Percentiles rank a stretch among this genome's conserved stretches.
phyloP scores from a whole-genome alignment of 768 basidiomycete genomes.

The Lactarius psammicola region DNA sequence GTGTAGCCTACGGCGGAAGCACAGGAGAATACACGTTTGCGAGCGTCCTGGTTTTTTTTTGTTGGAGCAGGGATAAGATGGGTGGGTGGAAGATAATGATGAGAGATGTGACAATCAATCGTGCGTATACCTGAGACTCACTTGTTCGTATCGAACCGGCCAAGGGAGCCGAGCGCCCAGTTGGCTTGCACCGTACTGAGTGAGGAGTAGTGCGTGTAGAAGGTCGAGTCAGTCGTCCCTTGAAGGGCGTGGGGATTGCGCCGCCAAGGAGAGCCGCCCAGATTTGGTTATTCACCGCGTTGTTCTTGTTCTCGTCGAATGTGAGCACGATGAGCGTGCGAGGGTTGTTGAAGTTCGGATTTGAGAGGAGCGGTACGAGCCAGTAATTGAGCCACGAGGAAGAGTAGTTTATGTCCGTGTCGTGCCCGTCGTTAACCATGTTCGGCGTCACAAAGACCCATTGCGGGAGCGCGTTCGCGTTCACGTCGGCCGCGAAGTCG shows the following conservation, averaged over 20 bases:
- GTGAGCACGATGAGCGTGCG: slow-evolving; percentile 58
- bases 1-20: slow-evolving; percentile 46
- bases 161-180: slow-evolving; percentile 59
- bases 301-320: slow-evolving; percentile 54
- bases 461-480: slow-evolving; percentile 49
- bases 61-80: background rate
- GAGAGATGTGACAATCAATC: too few species aligned
- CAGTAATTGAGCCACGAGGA: slow-evolving; percentile 48
- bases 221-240: slow-evolving; percentile 50
- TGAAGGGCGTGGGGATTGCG: slow-evolving; percentile 44
- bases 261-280: slow-evolving; percentile 45
- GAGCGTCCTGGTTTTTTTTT: slow-evolving; percentile 30
- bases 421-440: slow-evolving; percentile 55
- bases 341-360: slow-evolving; percentile 51
- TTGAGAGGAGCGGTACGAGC: slow-evolving; percentile 49
- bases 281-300: slow-evolving; percentile 46
- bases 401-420: slow-evolving; percentile 51
- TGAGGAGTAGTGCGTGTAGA: slow-evolving; percentile 60
- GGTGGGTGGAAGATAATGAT: background rate
- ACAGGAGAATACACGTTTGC: slow-evolving; percentile 54
- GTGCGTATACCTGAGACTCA: slow-evolving; percentile 30
- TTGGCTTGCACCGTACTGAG: slow-evolving; percentile 57
- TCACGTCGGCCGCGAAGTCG: slow-evolving; percentile 55
- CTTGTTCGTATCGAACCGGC: slow-evolving; percentile 55
- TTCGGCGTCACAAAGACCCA: slow-evolving; percentile 68